Evolutionary conservation across 208 protist genomes (phyloP).

Genomic region (Angomonas deanei): DNA sequence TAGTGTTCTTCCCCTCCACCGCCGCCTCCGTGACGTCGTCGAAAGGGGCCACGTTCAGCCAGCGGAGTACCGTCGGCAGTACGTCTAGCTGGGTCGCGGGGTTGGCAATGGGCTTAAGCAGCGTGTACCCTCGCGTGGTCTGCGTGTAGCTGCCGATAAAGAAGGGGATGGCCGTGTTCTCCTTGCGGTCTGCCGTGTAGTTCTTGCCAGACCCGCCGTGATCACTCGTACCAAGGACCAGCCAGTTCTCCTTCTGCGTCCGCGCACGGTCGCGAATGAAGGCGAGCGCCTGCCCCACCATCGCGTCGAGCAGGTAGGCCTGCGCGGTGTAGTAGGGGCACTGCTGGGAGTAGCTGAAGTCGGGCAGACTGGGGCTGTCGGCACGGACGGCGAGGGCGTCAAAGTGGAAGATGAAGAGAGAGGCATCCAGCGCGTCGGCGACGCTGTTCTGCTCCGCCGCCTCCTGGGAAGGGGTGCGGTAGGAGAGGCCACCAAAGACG

Average conservation of each 20-base stretch:
- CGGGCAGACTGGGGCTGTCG: slow-evolving; percentile 28
- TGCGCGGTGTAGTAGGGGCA: slow-evolving; percentile 48
- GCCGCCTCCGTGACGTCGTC: slow-evolving; percentile 36
- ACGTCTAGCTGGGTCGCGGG: slow-evolving; percentile 64
- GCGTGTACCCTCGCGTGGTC: slow-evolving; percentile 29
- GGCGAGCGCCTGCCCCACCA: slow-evolving; percentile 63
- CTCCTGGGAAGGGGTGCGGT: slow-evolving; percentile 16
- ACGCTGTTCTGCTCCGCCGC: slow-evolving; percentile 22
- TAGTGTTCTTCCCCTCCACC: slow-evolving; percentile 23
- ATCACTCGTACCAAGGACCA: slow-evolving; percentile 54
- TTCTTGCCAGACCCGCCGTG: slow-evolving; percentile 58
- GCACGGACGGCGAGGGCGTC: slow-evolving; percentile 51
- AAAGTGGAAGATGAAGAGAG: slow-evolving; percentile 69
- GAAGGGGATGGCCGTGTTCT: slow-evolving; percentile 45
- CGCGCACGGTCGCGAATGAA: slow-evolving; percentile 44
- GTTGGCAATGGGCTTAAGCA: slow-evolving; percentile 28
- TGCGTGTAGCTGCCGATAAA: slow-evolving; percentile 55
- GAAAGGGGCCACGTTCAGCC: slow-evolving; percentile 60
- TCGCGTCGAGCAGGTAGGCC: slow-evolving; percentile 62
- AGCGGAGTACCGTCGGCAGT: slow-evolving; percentile 62
- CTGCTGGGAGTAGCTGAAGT: slow-evolving; percentile 42
- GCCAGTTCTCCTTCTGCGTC: slow-evolving; percentile 73
- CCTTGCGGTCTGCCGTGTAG: slow-evolving; percentile 19
- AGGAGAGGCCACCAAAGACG: slow-evolving; percentile 48
- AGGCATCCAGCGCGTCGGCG: slow-evolving; percentile 39